phyloP scores from a whole-genome alignment of 169 alveolate species.

The Eimeria acervulina region DNA sequence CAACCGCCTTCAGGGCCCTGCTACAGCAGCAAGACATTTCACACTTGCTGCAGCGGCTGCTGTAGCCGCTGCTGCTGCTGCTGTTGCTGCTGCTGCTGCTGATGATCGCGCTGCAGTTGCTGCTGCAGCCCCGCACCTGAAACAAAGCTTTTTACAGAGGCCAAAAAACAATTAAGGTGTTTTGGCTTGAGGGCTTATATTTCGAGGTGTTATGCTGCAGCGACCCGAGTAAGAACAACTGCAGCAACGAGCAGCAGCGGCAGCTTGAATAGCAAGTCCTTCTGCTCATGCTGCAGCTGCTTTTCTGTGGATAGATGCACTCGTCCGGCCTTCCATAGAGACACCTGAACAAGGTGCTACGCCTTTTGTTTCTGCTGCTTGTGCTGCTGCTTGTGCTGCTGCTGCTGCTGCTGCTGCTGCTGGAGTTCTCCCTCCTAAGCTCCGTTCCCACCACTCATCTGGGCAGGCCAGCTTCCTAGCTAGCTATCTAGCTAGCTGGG shows the following conservation, averaged over 20 bases:
- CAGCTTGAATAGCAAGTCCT: not conserved
- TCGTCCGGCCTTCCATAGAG: not conserved
- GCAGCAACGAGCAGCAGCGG: not conserved
- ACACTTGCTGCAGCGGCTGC: not conserved
- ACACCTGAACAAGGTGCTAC: not conserved
- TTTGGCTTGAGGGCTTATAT: not conserved
- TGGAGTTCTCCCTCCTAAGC: not conserved
- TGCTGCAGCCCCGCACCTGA: conserved; percentile 57
- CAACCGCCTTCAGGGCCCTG: not conserved
- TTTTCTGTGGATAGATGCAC: not conserved
- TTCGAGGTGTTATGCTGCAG: not conserved
- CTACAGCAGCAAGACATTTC: not conserved
- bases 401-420: not conserved
- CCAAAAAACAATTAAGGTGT: not conserved
- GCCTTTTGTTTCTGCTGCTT: not conserved
- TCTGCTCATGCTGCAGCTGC: not conserved
- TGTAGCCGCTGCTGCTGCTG: not conserved
- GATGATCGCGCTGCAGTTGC: conserved; percentile 4
- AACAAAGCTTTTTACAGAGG: not conserved
- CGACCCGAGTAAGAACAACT: not conserved
- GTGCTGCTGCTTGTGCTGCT: not conserved
- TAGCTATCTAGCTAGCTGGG: not conserved
- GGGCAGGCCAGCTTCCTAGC: not conserved
- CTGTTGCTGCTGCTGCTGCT: conserved; percentile 13
- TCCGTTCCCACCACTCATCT: not conserved